Conservation (phyloP, 2,329 filamentous ascomycete species). For the Xylariomycetidae sp. region DNA sequence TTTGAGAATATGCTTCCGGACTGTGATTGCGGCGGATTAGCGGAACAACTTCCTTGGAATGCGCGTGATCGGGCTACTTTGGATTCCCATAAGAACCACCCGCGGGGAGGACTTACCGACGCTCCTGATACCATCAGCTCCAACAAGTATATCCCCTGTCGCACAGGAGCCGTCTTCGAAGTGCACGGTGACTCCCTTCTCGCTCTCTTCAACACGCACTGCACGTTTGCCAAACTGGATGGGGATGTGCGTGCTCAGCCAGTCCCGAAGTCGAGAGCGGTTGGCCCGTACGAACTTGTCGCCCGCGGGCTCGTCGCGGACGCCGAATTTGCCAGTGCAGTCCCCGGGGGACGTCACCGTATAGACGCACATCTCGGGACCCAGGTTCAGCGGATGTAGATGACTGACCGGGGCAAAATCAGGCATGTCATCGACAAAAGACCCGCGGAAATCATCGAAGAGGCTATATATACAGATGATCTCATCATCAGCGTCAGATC, state of each 20-base stretch:
- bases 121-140: constrained; percentile 19
- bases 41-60: too few relatives aligned
- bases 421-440: constrained; percentile 4
- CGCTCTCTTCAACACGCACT: constrained; percentile 11
- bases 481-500: too few relatives aligned
- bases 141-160: constrained; percentile 18
- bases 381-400: constrained; percentile 8
- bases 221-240: constrained; percentile 17
- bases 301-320: constrained; percentile 7
- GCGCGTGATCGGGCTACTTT: too few relatives aligned
- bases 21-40: too few relatives aligned
- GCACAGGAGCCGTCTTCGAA: constrained; percentile 18
- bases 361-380: constrained; percentile 12
- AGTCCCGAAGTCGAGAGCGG: constrained; percentile 14
- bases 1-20: too few relatives aligned
- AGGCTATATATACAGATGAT: too few relatives aligned
- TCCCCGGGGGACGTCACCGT: too few relatives aligned
- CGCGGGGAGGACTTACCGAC: constrained; percentile 13
- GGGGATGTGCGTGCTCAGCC: constrained; percentile 15
- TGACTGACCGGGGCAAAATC: background rate
- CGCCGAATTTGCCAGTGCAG: constrained; percentile 10
- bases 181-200: constrained; percentile 11
- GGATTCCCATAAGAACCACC: too few relatives aligned
- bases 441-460: constrained; percentile 1
- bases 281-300: constrained; percentile 12